Conservation (phyloP, 129 eudicot genomes). For the Helichrysum umbraculigerum region DNA sequence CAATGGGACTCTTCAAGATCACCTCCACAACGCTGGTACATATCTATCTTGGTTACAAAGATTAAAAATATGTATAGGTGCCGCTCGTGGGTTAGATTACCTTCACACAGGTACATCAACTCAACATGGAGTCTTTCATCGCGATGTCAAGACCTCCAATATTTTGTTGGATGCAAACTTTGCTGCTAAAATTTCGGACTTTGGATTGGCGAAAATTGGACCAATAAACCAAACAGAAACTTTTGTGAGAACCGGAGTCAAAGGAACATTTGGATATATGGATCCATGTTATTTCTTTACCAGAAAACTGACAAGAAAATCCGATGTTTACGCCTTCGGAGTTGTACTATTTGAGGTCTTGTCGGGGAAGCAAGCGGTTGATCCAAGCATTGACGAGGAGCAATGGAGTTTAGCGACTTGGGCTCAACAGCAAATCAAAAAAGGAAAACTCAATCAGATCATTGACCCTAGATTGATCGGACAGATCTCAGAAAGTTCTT, state of each 20-base stretch:
- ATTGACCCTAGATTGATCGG: constrained; percentile 23
- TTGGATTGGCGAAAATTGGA: constrained; percentile 50
- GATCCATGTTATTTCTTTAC: constrained; percentile 35
- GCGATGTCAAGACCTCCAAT: constrained; percentile 51
- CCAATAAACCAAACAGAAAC: constrained; percentile 8
- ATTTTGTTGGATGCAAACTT: constrained; percentile 44
- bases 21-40: background rate
- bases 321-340: constrained; percentile 39
- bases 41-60: constrained; percentile 42
- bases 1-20: constrained; percentile 31
- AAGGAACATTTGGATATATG: constrained; percentile 56
- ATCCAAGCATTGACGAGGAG: constrained; percentile 36
- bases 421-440: constrained; percentile 28
- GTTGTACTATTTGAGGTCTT: constrained; percentile 35
- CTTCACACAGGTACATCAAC: constrained; percentile 49
- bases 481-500: constrained; percentile 17
- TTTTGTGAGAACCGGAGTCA: constrained; percentile 38
- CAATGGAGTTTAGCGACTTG: constrained; percentile 33
- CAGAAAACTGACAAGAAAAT: constrained; percentile 24
- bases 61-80: constrained; percentile 47
- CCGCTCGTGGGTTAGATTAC: constrained; percentile 55
- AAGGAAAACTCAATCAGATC: constrained; percentile 21
- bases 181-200: constrained; percentile 43
- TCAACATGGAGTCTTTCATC: constrained; percentile 42
- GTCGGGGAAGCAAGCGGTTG: constrained; percentile 33